A percentile compares a stretch with the other conserved stretches of the same genome.
These are phyloP conservation scores for Sporothrix luriei DNA, from an alignment of 2,329 filamentous ascomycete genomes.

Conservation along the genomic window DNA sequence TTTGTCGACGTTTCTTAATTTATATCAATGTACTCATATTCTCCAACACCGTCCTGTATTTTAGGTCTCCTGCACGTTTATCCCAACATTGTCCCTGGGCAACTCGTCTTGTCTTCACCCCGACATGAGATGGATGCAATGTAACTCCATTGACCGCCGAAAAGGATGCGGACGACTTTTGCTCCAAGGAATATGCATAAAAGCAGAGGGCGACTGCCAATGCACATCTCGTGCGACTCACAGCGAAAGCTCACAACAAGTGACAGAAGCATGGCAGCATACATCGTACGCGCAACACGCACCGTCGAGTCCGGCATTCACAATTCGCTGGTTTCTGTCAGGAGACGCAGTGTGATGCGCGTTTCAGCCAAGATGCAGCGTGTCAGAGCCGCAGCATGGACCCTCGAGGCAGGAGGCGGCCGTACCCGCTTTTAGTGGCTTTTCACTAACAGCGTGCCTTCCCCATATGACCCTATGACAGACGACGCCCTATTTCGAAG, in stretches of 20 bases:
- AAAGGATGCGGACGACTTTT: not conserved
- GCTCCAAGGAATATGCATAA: conserved; percentile 10
- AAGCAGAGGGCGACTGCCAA: not conserved
- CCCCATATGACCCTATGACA: not conserved
- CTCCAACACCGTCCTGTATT: too few species aligned
- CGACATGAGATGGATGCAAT: conserved; percentile 16
- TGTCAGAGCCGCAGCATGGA: conserved; percentile 36
- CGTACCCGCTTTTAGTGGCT: conserved; percentile 22
- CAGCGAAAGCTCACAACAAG: not conserved
- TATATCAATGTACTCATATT: conserved; percentile 16
- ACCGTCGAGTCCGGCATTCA: not conserved
- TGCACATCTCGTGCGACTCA: not conserved
- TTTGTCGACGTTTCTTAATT: not conserved
- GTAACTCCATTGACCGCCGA: not conserved
- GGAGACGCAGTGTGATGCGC: conserved; percentile 26
- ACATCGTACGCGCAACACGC: not conserved
- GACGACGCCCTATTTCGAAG: not conserved
- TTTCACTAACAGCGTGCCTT: not conserved
- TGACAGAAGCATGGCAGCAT: not conserved
- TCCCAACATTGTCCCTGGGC: not conserved
- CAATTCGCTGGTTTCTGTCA: conserved; percentile 7
- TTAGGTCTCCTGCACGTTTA: not conserved
- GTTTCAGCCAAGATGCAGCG: conserved; percentile 37
- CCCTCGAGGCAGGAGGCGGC: conserved; percentile 20
- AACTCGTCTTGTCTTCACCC: conserved; percentile 4